phyloP scores from a whole-genome alignment of 192 early-diverging fungal species.

The Dissophora globulifera region DNA sequence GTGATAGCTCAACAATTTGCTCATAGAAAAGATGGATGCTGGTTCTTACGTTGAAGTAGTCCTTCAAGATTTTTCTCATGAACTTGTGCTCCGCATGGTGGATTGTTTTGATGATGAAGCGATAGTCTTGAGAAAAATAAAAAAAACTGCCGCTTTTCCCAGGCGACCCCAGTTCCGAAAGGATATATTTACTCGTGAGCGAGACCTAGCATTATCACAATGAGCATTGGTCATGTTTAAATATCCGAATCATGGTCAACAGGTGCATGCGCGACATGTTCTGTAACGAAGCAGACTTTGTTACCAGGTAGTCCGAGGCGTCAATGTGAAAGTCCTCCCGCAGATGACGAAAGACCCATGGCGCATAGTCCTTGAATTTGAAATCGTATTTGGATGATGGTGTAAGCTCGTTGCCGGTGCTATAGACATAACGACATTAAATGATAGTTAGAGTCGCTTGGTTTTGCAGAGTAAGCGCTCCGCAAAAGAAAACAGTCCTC shows the following conservation, averaged over 20 bases:
- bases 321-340: slow-evolving; percentile 90
- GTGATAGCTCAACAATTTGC: too few relatives aligned
- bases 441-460: too few relatives aligned
- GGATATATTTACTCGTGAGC: slow-evolving; percentile 94
- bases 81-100: slow-evolving; percentile 96
- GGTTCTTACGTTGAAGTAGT: slow-evolving; percentile 82
- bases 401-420: slow-evolving; percentile 94
- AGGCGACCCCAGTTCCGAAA: slow-evolving; percentile 93
- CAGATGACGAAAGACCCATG: slow-evolving; percentile 94
- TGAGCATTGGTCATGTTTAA: too few relatives aligned
- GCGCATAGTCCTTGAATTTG: slow-evolving; percentile 99
- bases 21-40: too few relatives aligned
- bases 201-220: too few relatives aligned
- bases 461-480: not conserved
- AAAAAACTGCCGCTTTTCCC: slow-evolving; percentile 98
- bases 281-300: too few relatives aligned
- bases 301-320: slow-evolving; percentile 88
- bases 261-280: too few relatives aligned
- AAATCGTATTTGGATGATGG: slow-evolving; percentile 97
- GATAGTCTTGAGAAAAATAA: slow-evolving; percentile 97
- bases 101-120: slow-evolving; percentile 99
- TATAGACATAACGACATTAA: slow-evolving; percentile 16
- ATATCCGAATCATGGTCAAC: too few relatives aligned
- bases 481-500: not conserved
- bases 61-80: slow-evolving; percentile 83